Evolutionary conservation across 2,329 filamentous ascomycete genomes (phyloP), one percentile per base, ranked within the genome.

Genomic region (Clarireedia homoeocarpa): DNA sequence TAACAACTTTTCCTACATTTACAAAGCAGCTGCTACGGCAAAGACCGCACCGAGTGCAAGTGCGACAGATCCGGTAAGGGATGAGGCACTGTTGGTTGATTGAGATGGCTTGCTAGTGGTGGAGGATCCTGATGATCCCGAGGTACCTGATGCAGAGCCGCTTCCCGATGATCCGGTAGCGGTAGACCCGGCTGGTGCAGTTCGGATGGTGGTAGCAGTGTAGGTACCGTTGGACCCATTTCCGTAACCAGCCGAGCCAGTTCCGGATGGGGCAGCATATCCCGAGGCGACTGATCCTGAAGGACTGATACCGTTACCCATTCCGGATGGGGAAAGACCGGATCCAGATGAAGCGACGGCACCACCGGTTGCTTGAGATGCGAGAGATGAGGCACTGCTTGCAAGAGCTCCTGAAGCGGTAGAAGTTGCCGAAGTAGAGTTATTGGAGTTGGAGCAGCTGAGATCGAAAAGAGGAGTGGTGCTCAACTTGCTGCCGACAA

Each of bases 391-490:
- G 14, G 57, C 55, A 34, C 42, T 15, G 47, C 55, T 57, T 6
- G 58, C 53, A 23, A 51, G 44, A 40, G 48, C 23, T 15, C 56
- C 42, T 26, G 51, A 48, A n/a, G 40, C 44, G 26, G 60, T 49
- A 14, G 55, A 23, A 45, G 55, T 27, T 42, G 56, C 45, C 44
- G 59, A 51, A 30, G 59, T 51, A 27, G 53, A 56, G 48, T 26
- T 58, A 49, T 52, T 62, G 17, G 58, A 57, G 2, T 72, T 67
- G 55, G 71, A 69, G 74, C 83, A 88, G 46, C 78, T 79, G 53
- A 88, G 78, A 66, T 87, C 80, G 67, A 78, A 87, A 36, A 85
- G 72, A 24, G 84, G 82, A 48, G 73, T 80, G 55, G 72, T 79
- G 64, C 71, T 64, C 61, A 84, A 69, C 47, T 73, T 69, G 53